Conservation (phyloP, 2,329 filamentous ascomycete genomes). For the Pyrenophora tritici-repentis region DNA sequence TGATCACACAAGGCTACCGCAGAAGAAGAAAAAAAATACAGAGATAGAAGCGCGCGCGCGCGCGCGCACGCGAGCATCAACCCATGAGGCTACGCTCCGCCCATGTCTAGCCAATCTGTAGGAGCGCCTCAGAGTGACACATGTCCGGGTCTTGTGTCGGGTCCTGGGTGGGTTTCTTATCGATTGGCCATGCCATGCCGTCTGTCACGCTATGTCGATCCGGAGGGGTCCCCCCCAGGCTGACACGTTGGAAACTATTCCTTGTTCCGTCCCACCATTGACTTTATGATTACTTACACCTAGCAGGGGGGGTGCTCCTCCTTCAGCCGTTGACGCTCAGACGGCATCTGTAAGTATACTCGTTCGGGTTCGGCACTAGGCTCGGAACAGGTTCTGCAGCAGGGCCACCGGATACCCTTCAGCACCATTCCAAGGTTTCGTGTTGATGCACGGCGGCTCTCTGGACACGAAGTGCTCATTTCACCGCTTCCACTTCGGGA, state of each 20-base stretch:
- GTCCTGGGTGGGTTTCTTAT: slow-evolving; percentile 40
- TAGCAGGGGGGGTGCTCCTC: too few species aligned
- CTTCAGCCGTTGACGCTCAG: slow-evolving; percentile 29
- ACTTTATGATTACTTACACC: too few species aligned
- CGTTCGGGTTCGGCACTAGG: slow-evolving; percentile 34
- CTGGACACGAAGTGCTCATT: slow-evolving; percentile 42
- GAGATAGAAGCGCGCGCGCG: not conserved
- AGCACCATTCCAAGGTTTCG: slow-evolving; percentile 40
- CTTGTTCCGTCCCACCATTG: slow-evolving; percentile 34
- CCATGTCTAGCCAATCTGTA: slow-evolving; percentile 15
- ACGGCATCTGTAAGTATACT: slow-evolving; percentile 34
- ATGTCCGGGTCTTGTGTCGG: slow-evolving; percentile 29
- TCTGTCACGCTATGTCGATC: slow-evolving; percentile 43
- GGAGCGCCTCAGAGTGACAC: slow-evolving; percentile 23
- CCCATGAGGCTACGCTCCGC: slow-evolving; percentile 16
- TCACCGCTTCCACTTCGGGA: slow-evolving; percentile 38
- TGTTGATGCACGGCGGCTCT: slow-evolving; percentile 42
- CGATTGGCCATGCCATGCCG: slow-evolving; percentile 45
- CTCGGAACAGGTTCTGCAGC: slow-evolving; percentile 25
- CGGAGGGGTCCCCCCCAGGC: slow-evolving; percentile 43
- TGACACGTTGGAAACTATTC: slow-evolving; percentile 25
- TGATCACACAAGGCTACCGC: slow-evolving; percentile 16
- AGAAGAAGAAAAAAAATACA: slow-evolving; percentile 15
- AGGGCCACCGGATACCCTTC: slow-evolving; percentile 21
- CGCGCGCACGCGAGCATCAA: slow-evolving; percentile 24